These are phyloP conservation scores for Petasospora rhodanensis DNA, from an alignment of 1,139 yeast species.

Conservation along the genomic window DNA sequence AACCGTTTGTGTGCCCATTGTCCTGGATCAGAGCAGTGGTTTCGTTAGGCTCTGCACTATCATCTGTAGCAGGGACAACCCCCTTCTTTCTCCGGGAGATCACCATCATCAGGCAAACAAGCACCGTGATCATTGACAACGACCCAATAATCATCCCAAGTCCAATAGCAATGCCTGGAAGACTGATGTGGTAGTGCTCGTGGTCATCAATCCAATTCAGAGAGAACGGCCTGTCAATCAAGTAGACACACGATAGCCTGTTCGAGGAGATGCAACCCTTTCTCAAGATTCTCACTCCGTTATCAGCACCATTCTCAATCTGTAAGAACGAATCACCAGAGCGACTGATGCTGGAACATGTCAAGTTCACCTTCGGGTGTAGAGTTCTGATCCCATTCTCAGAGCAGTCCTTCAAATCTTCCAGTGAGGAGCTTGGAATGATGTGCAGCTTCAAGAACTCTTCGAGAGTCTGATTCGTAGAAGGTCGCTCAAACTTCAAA, in stretches of 20 bases:
- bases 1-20: neutral
- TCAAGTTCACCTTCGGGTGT: conserved; percentile 38
- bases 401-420: conserved; percentile 38
- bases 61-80: neutral
- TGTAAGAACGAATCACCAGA: conserved; percentile 31
- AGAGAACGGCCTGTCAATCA: conserved; percentile 65
- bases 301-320: conserved; percentile 46
- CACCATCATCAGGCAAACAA: conserved; percentile 33
- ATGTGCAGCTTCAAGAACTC: conserved; percentile 65
- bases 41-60: conserved; percentile 2
- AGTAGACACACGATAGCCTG: conserved; percentile 53
- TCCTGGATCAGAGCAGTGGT: conserved; percentile 2
- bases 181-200: conserved; percentile 49
- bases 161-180: conserved; percentile 64
- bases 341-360: conserved; percentile 37
- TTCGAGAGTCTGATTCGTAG: conserved; percentile 39
- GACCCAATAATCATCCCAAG: conserved; percentile 62
- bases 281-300: conserved; percentile 59
- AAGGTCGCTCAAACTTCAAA: conserved; percentile 24
- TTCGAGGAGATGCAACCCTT: conserved; percentile 60
- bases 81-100: conserved; percentile 17
- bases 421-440: conserved; percentile 50
- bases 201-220: conserved; percentile 56
- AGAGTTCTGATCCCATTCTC: conserved; percentile 42
- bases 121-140: conserved; percentile 30